These are phyloP conservation scores for Nemania sp. DNA, from an alignment of 2,329 filamentous ascomycete genomes.

Conservation along the genomic window DNA sequence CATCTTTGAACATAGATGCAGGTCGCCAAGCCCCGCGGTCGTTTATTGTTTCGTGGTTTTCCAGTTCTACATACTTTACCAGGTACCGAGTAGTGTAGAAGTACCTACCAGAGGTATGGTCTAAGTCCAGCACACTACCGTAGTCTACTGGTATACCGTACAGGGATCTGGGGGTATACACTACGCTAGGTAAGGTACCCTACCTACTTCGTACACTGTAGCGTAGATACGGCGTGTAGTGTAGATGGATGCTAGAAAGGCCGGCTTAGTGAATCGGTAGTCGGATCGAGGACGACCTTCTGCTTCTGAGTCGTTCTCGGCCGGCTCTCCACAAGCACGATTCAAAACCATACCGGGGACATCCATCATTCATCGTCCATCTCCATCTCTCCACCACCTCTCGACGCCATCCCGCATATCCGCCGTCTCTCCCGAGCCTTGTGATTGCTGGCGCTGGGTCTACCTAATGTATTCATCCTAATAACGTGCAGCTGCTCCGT, in stretches of 20 bases:
- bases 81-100: too few relatives aligned
- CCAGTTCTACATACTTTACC: too few relatives aligned
- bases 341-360: slow-evolving; percentile 13
- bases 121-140: too few relatives aligned
- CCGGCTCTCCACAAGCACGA: slow-evolving; percentile 24
- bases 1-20: slow-evolving; percentile 20
- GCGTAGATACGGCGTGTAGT: too few relatives aligned
- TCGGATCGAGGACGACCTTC: not conserved
- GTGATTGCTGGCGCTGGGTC: slow-evolving; percentile 11
- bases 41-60: not conserved
- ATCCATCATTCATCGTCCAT: slow-evolving; percentile 9
- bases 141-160: not conserved
- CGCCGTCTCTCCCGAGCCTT: slow-evolving; percentile 8
- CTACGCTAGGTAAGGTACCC: too few relatives aligned
- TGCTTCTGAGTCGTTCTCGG: slow-evolving; percentile 11
- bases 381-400: slow-evolving; percentile 15
- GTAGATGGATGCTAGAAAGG: too few relatives aligned
- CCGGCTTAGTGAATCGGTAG: not conserved
- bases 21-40: slow-evolving; percentile 12
- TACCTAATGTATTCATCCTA: slow-evolving; percentile 23
- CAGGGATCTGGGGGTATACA: not conserved
- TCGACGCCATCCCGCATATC: not conserved
- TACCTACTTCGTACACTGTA: too few relatives aligned
- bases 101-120: too few relatives aligned
- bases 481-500: slow-evolving; percentile 19